phyloP scores from a whole-genome alignment of 2,329 filamentous ascomycete species.

The Alternaria sp. region DNA sequence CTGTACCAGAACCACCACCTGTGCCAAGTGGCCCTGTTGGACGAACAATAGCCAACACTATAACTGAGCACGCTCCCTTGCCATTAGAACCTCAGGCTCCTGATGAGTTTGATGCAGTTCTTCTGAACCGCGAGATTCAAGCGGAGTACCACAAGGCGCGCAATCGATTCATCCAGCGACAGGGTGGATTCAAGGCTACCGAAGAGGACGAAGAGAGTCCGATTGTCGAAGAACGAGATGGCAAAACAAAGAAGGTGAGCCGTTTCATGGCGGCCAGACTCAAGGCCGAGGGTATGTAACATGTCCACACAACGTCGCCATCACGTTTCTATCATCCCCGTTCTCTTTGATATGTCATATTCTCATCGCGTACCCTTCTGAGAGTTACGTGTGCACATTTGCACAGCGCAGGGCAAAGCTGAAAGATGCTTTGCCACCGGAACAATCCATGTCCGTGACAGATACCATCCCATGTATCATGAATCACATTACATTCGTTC shows the following conservation, averaged over 20 bases:
- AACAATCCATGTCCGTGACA: conserved; percentile 52
- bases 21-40: conserved; percentile 54
- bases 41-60: conserved; percentile 66
- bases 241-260: conserved; percentile 69
- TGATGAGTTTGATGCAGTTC: conserved; percentile 70
- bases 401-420: not conserved
- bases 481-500: conserved; percentile 51
- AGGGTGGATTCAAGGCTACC: conserved; percentile 78
- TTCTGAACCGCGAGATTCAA: conserved; percentile 80
- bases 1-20: conserved; percentile 37
- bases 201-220: conserved; percentile 73
- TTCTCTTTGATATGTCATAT: not conserved
- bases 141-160: conserved; percentile 84
- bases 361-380: not conserved
- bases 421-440: conserved; percentile 20
- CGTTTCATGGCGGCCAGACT: conserved; percentile 77
- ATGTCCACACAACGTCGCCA: not conserved
- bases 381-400: too few species aligned
- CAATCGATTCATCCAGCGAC: conserved; percentile 81
- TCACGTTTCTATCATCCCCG: not conserved
- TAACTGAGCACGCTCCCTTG: conserved; percentile 61
- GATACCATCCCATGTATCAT: conserved; percentile 48
- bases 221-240: conserved; percentile 72
- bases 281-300: conserved; percentile 44
- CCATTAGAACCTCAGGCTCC: conserved; percentile 51